A percentile compares a stretch with the other conserved stretches of the same genome.
Evolutionary conservation across 2,329 filamentous ascomycete species (phyloP).

Genomic region (Trichoderma citrinoviride): DNA sequence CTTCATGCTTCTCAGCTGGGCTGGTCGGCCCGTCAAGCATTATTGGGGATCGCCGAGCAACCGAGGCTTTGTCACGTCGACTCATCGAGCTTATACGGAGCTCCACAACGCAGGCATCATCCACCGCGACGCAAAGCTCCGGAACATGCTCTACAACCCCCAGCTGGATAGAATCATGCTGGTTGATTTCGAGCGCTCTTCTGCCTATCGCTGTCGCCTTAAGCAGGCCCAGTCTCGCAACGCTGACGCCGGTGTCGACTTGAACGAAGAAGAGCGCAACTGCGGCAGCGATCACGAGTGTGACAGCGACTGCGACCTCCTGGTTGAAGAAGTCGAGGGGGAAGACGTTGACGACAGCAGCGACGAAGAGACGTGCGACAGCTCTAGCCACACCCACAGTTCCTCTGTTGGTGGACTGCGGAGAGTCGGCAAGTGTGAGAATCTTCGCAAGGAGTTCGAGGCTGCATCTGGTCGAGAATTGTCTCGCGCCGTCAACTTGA

Average conservation of each 20-base stretch:
- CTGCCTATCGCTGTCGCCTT: slow-evolving; percentile 24
- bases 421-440: neutral
- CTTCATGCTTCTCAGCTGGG: slow-evolving; percentile 38
- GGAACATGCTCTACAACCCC: slow-evolving; percentile 35
- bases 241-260: no score
- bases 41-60: neutral
- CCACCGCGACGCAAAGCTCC: slow-evolving; percentile 31
- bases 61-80: slow-evolving; percentile 4
- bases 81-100: neutral
- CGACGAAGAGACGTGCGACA: neutral
- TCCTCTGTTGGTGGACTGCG: neutral
- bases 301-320: neutral
- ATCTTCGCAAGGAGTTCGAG: neutral
- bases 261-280: no score
- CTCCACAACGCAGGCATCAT: slow-evolving; percentile 29
- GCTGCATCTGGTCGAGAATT: neutral
- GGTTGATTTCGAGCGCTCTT: slow-evolving; percentile 35
- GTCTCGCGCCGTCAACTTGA: neutral
- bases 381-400: neutral
- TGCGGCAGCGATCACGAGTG: no score
- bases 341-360: neutral
- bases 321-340: neutral
- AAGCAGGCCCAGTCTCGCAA: neutral
- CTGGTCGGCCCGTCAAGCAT: slow-evolving; percentile 19
- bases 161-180: slow-evolving; percentile 30